Conservation (phyloP, 768 basidiomycete genomes). For the Pleurotus sapidus region DNA sequence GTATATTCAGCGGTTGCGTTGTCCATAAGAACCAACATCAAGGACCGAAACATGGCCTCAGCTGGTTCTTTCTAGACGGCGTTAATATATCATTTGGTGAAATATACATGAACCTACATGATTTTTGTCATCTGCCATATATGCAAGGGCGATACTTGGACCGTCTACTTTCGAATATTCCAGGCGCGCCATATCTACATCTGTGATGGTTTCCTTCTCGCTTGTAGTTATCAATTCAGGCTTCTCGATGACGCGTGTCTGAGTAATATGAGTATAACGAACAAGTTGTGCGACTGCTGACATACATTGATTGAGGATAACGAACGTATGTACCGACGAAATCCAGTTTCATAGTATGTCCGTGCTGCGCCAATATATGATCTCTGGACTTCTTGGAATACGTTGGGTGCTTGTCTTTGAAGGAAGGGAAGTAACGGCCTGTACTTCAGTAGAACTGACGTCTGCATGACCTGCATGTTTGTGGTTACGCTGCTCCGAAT, state of each 20-base stretch:
- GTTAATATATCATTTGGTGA: constrained; percentile 4
- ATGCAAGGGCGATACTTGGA: constrained; percentile 76
- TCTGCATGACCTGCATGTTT: constrained; percentile 92
- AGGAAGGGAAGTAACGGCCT: constrained; percentile 81
- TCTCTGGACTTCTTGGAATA: constrained; percentile 85
- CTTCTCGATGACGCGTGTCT: constrained; percentile 72
- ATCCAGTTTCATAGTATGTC: constrained; percentile 94
- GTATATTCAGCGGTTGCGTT: constrained; percentile 92
- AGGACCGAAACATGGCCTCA: constrained; percentile 83
- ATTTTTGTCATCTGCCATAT: constrained; percentile 85
- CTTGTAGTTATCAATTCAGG: constrained; percentile 57
- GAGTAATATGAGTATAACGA: neutral
- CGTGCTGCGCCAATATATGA: constrained; percentile 82
- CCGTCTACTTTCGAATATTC: constrained; percentile 74
- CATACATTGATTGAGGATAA: constrained; percentile 75
- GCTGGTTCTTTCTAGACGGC: constrained; percentile 67
- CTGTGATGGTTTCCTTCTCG: constrained; percentile 32
- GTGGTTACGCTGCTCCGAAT: constrained; percentile 82
- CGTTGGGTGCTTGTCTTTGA: constrained; percentile 73
- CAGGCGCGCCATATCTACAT: constrained; percentile 54
- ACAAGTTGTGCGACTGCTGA: neutral
- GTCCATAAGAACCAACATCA: constrained; percentile 89
- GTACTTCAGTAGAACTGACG: constrained; percentile 82
- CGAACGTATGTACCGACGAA: constrained; percentile 84
- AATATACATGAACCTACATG: constrained; percentile 60